Percentiles rank a stretch among this genome's conserved stretches.
Evolutionary conservation across 2,329 filamentous ascomycete genomes (phyloP).

Genomic region (Cercospora citrullina): DNA sequence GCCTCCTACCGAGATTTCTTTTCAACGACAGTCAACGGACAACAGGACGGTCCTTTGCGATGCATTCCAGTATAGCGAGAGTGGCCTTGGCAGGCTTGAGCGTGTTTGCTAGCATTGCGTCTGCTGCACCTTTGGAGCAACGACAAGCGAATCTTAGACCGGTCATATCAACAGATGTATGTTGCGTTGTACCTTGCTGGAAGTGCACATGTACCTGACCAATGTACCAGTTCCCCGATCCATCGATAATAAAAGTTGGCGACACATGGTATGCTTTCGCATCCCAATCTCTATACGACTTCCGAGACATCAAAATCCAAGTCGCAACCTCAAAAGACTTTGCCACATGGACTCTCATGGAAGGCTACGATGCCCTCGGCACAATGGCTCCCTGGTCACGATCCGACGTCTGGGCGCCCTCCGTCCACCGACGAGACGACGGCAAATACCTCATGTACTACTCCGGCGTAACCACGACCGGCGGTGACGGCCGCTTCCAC

Average conservation of each 20-base stretch:
- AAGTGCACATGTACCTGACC: background rate
- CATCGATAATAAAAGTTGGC: constrained; percentile 37
- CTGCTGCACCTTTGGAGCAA: constrained; percentile 15
- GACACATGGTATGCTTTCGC: constrained; percentile 42
- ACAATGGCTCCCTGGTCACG: constrained; percentile 35
- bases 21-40: constrained; percentile 1
- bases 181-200: background rate
- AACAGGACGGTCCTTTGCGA: constrained; percentile 3
- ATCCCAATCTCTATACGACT: constrained; percentile 33
- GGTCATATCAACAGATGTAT: constrained; percentile 25
- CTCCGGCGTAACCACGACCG: constrained; percentile 31
- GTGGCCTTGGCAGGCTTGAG: background rate
- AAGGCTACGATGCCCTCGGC: constrained; percentile 35
- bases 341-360: constrained; percentile 32
- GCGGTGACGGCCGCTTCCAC: constrained; percentile 29
- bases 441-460: constrained; percentile 36
- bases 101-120: constrained; percentile 3
- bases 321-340: constrained; percentile 40
- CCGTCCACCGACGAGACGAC: constrained; percentile 32
- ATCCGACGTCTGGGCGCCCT: constrained; percentile 40
- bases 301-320: constrained; percentile 36
- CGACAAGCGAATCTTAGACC: constrained; percentile 16
- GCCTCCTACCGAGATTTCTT: background rate
- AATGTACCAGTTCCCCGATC: constrained; percentile 40
- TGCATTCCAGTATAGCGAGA: background rate